Conservation (phyloP, 2,329 filamentous ascomycete genomes). For the Fusarium chlamydosporum region DNA sequence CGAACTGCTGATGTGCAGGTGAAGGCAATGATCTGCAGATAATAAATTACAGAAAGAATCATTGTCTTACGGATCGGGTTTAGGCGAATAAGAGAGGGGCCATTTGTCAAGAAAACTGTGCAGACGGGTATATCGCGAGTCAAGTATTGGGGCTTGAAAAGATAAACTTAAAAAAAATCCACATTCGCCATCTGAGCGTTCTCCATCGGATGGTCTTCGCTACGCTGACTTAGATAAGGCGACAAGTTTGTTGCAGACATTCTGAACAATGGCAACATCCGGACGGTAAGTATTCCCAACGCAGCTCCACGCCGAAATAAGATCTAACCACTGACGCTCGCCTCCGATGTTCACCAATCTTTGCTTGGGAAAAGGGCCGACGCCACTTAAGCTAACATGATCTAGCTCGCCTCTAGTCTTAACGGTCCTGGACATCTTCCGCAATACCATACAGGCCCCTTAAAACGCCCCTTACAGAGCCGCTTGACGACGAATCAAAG, state of each 20-base stretch:
- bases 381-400: not conserved
- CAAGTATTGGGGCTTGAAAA: not conserved
- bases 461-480: not conserved
- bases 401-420: conserved; percentile 6
- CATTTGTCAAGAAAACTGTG: not conserved
- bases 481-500: not conserved
- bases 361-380: conserved; percentile 15
- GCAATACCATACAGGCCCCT: conserved; percentile 4
- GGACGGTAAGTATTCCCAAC: conserved; percentile 8
- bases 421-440: conserved; percentile 4
- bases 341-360: conserved; percentile 8
- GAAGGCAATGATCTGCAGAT: not conserved
- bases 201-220: not conserved
- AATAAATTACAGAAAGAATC: not conserved
- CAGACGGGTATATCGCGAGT: not conserved
- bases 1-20: conserved; percentile 10
- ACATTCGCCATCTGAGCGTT: conserved; percentile 1
- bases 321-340: not conserved
- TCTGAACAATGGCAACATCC: not conserved
- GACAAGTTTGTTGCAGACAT: not conserved
- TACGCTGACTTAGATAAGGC: not conserved
- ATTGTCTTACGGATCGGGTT: not conserved
- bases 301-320: conserved; percentile 4
- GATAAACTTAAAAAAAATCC: not conserved
- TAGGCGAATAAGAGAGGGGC: not conserved